Percentiles rank a stretch among this genome's conserved stretches.
Conservation (phyloP, 768 basidiomycete genomes). For the Suillus decipiens region DNA sequence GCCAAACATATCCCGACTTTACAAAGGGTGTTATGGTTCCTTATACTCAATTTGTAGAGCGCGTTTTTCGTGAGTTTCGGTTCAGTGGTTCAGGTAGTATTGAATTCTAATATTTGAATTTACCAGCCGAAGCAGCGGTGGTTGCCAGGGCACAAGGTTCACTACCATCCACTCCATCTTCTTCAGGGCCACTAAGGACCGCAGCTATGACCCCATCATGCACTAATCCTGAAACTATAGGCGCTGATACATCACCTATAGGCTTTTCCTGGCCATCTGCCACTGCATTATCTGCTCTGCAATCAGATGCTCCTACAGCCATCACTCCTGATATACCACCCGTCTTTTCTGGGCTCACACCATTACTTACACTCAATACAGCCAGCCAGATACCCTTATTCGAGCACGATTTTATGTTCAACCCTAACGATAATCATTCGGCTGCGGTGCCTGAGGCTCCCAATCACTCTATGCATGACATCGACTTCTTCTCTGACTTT, state of each 20-base stretch:
- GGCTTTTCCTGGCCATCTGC: too few species aligned
- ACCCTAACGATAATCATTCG: not conserved
- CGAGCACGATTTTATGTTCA: not conserved
- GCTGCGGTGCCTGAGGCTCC: not conserved
- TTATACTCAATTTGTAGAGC: not conserved
- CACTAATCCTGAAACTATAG: not conserved
- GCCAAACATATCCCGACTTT: not conserved
- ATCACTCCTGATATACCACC: too few species aligned
- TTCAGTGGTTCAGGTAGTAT: not conserved
- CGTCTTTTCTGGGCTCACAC: not conserved
- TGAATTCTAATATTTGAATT: not conserved
- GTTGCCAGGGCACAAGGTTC: not conserved
- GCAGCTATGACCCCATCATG: not conserved
- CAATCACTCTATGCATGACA: not conserved
- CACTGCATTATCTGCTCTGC: too few species aligned
- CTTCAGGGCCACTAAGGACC: not conserved
- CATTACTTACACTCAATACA: not conserved
- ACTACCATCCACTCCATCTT: not conserved
- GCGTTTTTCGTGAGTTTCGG: not conserved
- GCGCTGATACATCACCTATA: too few species aligned
- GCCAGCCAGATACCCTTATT: not conserved
- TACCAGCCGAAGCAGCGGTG: not conserved
- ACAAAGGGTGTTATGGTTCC: not conserved
- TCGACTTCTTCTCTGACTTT: not conserved
- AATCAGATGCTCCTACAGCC: too few species aligned